Evolutionary conservation across 2,329 filamentous ascomycete species (phyloP).

Genomic region (Microsporum canis): DNA sequence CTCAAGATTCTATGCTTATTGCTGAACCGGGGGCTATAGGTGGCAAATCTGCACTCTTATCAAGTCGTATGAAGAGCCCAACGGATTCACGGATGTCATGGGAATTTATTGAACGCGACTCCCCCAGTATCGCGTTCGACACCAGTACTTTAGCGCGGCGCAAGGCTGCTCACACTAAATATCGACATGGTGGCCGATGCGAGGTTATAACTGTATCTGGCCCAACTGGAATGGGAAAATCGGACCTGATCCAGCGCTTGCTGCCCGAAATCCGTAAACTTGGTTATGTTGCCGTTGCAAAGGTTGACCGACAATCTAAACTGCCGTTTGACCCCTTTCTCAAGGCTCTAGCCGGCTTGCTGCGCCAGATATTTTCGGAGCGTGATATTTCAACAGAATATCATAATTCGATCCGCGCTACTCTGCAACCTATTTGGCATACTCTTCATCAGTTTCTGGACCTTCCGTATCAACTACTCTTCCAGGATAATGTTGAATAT

Average conservation of each 20-base stretch:
- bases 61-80: conserved; percentile 27
- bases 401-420: conserved; percentile 46
- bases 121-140: conserved; percentile 8
- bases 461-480: conserved; percentile 54
- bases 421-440: conserved; percentile 47
- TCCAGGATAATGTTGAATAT: conserved; percentile 27
- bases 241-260: conserved; percentile 47
- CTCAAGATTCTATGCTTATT: conserved; percentile 26
- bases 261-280: conserved; percentile 46
- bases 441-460: conserved; percentile 48
- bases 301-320: conserved; percentile 48
- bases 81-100: conserved; percentile 28
- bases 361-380: conserved; percentile 55
- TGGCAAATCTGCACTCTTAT: conserved; percentile 19
- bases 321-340: conserved; percentile 52
- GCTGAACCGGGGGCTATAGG: conserved; percentile 27
- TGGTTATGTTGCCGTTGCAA: conserved; percentile 50
- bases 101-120: conserved; percentile 29
- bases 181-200: conserved; percentile 44
- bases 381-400: conserved; percentile 51
- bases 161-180: conserved; percentile 37
- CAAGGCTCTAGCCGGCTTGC: conserved; percentile 48
- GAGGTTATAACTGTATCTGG: conserved; percentile 50
- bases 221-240: conserved; percentile 49
- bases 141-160: conserved; percentile 20